Evolutionary conservation across 805 yeast species (phyloP), one percentile per base, ranked within the genome.

Genomic region (Teunomyces atbi): DNA sequence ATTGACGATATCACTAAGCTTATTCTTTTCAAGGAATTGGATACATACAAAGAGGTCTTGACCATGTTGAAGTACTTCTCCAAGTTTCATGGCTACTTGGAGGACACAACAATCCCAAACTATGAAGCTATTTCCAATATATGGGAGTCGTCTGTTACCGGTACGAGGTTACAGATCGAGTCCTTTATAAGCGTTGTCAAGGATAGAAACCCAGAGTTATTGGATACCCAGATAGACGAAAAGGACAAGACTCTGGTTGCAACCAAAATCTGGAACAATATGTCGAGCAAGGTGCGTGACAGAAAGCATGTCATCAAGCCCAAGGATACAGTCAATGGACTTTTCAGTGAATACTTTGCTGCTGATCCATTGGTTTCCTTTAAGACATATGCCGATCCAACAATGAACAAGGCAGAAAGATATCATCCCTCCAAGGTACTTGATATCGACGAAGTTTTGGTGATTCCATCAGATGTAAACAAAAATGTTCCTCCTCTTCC

Each of bases 1-100:
- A 58, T 78, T 8, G 76, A 69, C 39, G 64, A 65, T 43, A 47
- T 79, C 11, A 60, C 76, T 1, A 60, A 69, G 41, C 64, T 71
- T 50, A 44, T 71, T 1, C 56, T 76, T 33, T 68, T 63, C 50
- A 66, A 71, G 29, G 73, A 77, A 41, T 29, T 57, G 18, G 73
- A 69, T 13, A 60, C 71, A 2, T 63, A 58, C 45, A 52, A 62
- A 21, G 55, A 61, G 19, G 54, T 77, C 20, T 44, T 61, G 42
- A 44, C 52, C 7, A 52, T 53, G 5, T 37, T 66, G 29, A 42
- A 49, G 13, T 52, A 60, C 44, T 67, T 56, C 46, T 41, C 60
- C 10, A 50, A 46, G 7, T 61, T 53, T 49, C 61, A 47, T 30
- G 78, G 78, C 1, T 52, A 66, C 23, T 44, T 54, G 15, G 42